These are phyloP conservation scores for Exophiala sp. DNA, from an alignment of 2,329 filamentous ascomycete species.

Conservation along the genomic window DNA sequence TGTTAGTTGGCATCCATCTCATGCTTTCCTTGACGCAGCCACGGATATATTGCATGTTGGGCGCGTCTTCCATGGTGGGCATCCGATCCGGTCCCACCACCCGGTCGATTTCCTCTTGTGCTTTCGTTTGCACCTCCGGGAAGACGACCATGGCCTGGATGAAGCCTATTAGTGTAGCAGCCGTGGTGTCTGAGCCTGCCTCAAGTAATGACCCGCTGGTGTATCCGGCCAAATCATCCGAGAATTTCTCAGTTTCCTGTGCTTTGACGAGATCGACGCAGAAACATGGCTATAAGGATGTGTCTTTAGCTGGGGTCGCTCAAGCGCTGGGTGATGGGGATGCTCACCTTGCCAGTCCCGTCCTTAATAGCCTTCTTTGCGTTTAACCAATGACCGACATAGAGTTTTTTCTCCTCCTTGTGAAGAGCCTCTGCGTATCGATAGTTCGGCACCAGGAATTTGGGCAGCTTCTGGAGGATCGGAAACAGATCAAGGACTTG, in stretches of 20 bases:
- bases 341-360: conserved; percentile 12
- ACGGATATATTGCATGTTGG: conserved; percentile 50
- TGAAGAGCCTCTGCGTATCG: conserved; percentile 15
- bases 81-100: conserved; percentile 49
- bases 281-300: conserved; percentile 16
- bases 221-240: conserved; percentile 23
- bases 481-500: conserved; percentile 22
- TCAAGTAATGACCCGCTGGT: conserved; percentile 40
- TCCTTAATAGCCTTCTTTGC: conserved; percentile 12
- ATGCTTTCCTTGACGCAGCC: conserved; percentile 56
- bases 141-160: conserved; percentile 51
- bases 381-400: conserved; percentile 17
- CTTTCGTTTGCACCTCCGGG: conserved; percentile 44
- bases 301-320: not conserved
- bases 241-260: conserved; percentile 20
- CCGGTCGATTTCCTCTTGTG: conserved; percentile 49
- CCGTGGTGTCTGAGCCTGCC: conserved; percentile 45
- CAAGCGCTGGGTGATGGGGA: not conserved
- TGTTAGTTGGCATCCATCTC: conserved; percentile 49
- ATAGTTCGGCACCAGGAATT: conserved; percentile 15
- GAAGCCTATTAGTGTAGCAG: conserved; percentile 41
- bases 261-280: conserved; percentile 18
- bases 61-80: conserved; percentile 49
- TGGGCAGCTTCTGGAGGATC: conserved; percentile 18
- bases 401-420: conserved; percentile 17